phyloP scores from a whole-genome alignment of 257 asterid species.

The Paulownia fortunei region DNA sequence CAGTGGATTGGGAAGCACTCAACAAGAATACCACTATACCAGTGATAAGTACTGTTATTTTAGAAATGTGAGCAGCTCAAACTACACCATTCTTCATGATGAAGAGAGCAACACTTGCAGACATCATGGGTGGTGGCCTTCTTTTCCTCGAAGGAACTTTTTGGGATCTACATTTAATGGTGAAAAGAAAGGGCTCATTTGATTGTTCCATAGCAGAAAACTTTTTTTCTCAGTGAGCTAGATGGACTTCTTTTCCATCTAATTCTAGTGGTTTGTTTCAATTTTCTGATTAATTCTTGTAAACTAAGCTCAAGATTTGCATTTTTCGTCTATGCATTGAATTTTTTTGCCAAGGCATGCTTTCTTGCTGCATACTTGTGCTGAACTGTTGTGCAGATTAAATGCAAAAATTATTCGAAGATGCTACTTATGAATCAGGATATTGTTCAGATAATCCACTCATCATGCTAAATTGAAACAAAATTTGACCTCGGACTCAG shows the following conservation, averaged over 20 bases:
- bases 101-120: slow-evolving; percentile 51
- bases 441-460: no score
- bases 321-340: not conserved
- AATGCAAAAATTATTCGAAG: no score
- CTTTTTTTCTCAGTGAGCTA: not conserved
- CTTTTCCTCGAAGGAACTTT: slow-evolving; percentile 13
- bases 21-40: slow-evolving; percentile 49
- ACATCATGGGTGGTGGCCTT: slow-evolving; percentile 18
- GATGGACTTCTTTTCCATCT: not conserved
- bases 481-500: no score
- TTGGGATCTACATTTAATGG: slow-evolving; percentile 4
- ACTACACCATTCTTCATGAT: slow-evolving; percentile 67
- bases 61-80: slow-evolving; percentile 75
- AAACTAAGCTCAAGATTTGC: not conserved
- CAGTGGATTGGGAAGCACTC: slow-evolving; percentile 66
- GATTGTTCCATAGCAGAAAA: not conserved
- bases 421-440: no score
- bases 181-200: slow-evolving; percentile 35
- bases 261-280: not conserved
- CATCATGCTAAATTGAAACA: no score
- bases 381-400: not conserved
- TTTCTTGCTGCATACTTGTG: not conserved
- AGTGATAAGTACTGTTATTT: slow-evolving; percentile 54
- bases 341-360: not conserved
- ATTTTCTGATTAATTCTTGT: not conserved